phyloP scores from a whole-genome alignment of 169 alveolate species.

The Sarcocystis neurona region DNA sequence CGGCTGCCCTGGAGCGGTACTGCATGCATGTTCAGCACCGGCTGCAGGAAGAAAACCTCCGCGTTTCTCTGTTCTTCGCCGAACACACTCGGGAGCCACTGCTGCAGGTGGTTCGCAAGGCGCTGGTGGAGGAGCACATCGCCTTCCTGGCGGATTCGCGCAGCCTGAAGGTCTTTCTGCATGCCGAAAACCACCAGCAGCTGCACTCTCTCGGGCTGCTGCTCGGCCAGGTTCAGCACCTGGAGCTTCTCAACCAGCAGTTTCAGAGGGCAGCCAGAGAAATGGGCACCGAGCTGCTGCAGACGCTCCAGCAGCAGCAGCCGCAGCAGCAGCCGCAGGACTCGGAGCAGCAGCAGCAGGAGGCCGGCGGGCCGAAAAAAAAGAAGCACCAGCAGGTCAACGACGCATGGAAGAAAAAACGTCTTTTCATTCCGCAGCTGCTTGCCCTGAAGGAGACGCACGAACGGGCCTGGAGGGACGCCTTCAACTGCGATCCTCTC shows the following conservation, averaged over 20 bases:
- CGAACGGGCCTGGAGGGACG: neutral
- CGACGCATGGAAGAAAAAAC: neutral
- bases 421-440: neutral
- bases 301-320: neutral
- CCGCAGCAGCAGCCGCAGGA: neutral
- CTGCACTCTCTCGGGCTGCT: neutral
- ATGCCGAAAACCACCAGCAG: neutral
- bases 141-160: neutral
- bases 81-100: neutral
- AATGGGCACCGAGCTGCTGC: neutral
- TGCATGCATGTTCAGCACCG: neutral
- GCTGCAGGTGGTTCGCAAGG: neutral
- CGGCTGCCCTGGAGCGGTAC: neutral
- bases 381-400: neutral
- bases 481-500: neutral
- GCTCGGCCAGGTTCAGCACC: neutral
- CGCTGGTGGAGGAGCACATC: neutral
- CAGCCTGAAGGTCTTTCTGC: neutral
- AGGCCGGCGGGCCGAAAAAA: neutral
- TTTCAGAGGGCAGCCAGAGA: neutral
- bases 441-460: conserved; percentile 11
- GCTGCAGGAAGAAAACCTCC: neutral
- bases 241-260: neutral
- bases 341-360: neutral
- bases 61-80: neutral